Percentiles rank a stretch among this genome's conserved stretches.
These are phyloP conservation scores for Colletotrichum echinochloae DNA, from an alignment of 2,329 filamentous ascomycete genomes.

Conservation along the genomic window DNA sequence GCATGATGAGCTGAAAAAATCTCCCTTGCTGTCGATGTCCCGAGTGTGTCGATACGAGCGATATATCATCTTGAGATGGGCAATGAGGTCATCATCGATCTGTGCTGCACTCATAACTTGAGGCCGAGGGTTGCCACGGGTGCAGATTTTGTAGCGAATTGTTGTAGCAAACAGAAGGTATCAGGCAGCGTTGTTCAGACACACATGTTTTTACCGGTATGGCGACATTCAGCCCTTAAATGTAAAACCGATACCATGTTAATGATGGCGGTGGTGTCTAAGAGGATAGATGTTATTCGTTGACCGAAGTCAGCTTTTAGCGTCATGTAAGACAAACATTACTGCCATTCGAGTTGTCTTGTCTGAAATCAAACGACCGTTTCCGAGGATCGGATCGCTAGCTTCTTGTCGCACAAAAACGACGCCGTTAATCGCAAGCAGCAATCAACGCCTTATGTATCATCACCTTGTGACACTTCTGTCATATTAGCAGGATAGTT, in stretches of 20 bases:
- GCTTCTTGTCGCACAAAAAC: no score
- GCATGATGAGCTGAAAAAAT: constrained; percentile 20
- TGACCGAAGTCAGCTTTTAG: constrained; percentile 20
- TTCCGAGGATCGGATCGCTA: neutral
- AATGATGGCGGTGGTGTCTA: neutral
- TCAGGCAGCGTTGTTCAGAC: no score
- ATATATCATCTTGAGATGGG: constrained; percentile 13
- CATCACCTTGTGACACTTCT: no score
- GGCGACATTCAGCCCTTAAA: no score
- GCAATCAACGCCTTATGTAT: no score
- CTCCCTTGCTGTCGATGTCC: constrained; percentile 21
- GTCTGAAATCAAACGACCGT: no score
- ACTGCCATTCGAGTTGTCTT: neutral
- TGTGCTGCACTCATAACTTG: neutral
- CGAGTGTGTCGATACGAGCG: constrained; percentile 24
- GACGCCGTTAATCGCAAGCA: no score
- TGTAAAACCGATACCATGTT: no score
- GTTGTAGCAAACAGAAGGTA: neutral
- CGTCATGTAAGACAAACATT: neutral
- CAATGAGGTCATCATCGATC: neutral
- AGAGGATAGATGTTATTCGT: neutral
- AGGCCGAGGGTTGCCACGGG: neutral
- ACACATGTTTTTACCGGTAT: neutral
- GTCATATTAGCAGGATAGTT: no score
- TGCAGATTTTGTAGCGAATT: neutral